Evolutionary conservation across 2,329 filamentous ascomycete species (phyloP).

Genomic region (Stachybotrys elegans): DNA sequence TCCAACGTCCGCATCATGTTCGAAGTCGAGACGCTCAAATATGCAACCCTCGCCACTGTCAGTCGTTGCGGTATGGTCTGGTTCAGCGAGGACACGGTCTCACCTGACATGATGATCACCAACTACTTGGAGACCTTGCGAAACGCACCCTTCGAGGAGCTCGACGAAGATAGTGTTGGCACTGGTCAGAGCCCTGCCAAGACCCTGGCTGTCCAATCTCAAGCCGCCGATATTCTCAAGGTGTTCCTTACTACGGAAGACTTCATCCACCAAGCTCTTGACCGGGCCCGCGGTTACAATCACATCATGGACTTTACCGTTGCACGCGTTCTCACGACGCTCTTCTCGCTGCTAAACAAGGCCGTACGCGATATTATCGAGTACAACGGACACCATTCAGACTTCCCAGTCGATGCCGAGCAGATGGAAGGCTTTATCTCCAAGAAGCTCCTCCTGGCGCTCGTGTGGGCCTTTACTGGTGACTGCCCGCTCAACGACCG

Average conservation of each 20-base stretch:
- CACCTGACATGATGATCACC: constrained; percentile 82
- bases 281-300: constrained; percentile 71
- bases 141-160: constrained; percentile 82
- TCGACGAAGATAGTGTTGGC: constrained; percentile 84
- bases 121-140: constrained; percentile 85
- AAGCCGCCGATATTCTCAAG: constrained; percentile 75
- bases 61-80: constrained; percentile 99
- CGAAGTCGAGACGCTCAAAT: constrained; percentile 95
- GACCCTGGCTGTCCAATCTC: constrained; percentile 70
- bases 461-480: constrained; percentile 94
- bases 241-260: constrained; percentile 71
- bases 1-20: constrained; percentile 99
- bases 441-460: constrained; percentile 87
- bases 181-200: constrained; percentile 72
- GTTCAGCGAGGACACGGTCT: constrained; percentile 98
- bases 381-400: constrained; percentile 90
- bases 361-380: constrained; percentile 87
- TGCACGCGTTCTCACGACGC: constrained; percentile 81
- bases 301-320: constrained; percentile 99
- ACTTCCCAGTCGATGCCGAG: constrained; percentile 87
- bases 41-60: constrained; percentile 96
- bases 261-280: constrained; percentile 74
- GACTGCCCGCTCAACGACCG: constrained; percentile 87
- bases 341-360: constrained; percentile 96
- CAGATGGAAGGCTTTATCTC: constrained; percentile 85